Percentiles rank a stretch among this genome's conserved stretches.
Evolutionary conservation across 192 early-diverging fungal genomes (phyloP).

Genomic region (Umbelopsis isabellina): DNA sequence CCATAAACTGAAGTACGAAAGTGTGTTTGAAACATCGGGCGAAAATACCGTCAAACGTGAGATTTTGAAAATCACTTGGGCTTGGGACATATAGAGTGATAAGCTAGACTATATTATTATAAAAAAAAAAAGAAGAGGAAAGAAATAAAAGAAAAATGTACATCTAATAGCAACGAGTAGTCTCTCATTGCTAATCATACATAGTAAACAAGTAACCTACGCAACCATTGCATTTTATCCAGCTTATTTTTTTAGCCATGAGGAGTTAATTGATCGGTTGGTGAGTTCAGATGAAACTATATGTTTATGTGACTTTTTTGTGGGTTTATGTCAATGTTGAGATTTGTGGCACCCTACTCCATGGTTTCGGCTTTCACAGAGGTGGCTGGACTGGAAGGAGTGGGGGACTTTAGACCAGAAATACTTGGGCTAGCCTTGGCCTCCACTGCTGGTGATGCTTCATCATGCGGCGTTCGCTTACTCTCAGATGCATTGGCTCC

Average conservation of each 20-base stretch:
- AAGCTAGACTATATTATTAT: background rate
- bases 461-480: background rate
- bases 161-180: background rate
- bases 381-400: background rate
- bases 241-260: no score
- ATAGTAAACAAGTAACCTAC: no score
- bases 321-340: background rate
- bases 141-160: background rate
- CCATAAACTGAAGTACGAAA: slow-evolving; percentile 33
- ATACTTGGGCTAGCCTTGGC: background rate
- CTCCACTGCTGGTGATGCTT: background rate
- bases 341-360: background rate
- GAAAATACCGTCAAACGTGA: slow-evolving; percentile 44
- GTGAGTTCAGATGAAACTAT: background rate
- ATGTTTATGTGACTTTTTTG: background rate
- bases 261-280: background rate
- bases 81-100: slow-evolving; percentile 33
- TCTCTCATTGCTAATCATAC: background rate
- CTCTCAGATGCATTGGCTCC: background rate
- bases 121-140: background rate
- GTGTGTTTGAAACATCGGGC: slow-evolving; percentile 36
- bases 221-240: no score
- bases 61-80: slow-evolving; percentile 41
- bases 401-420: slow-evolving; percentile 11
- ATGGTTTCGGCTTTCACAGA: background rate